Base-by-base conservation (phyloP, 176 grass and related monocot species). In the Rhipidocladum racemiflorum region DNA sequence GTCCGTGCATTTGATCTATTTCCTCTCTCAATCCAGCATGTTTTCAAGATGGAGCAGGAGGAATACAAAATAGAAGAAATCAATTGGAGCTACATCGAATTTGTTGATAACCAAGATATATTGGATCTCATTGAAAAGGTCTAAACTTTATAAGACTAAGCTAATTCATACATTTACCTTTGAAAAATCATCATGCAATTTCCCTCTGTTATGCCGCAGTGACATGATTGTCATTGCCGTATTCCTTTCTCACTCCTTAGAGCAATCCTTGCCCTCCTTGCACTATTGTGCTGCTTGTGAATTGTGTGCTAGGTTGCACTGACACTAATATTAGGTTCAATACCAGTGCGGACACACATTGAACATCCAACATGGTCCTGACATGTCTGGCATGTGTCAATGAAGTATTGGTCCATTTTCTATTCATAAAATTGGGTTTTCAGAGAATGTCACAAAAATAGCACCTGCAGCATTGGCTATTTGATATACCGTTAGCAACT, bases 11-110 rank as follows among this genome's bases (percentile, higher is more conserved):
- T 42, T 89, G 78, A 88, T 65, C 46, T 75, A 16, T 51, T 72
- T 81, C 65, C 34, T 48, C 23, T 87, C 69, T 61, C 63, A 65
- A 63, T 74, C 18, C 89, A 97, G 91, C 94, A 97, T 91, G 94
- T 97, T 77, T 97, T 97, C 84, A 97, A 97, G 82, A 91, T 97
- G 91, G 94, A 97, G 64, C 94, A 97, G 65, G 94, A 97, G 84
- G 91, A 93, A 61, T 97, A 97, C 76, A 87, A 83, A 85, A 93
- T 80, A 78, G 94, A 97, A 74, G 84, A 91, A 89, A 97, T 97
- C 43, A 90, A 88, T 76, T 97, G 94, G 94, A 97, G 94, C 59
- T 93, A 97, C 53, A 97, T 93, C 67, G 91, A 97, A 66, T 97
- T 97, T 74, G 85, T 97, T 77, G 94, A 97, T 77, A 97, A 97